Evolutionary conservation across 805 yeast species (phyloP), one percentile per base, ranked within the genome.

Genomic region (Zygoascus ofunaensis): DNA sequence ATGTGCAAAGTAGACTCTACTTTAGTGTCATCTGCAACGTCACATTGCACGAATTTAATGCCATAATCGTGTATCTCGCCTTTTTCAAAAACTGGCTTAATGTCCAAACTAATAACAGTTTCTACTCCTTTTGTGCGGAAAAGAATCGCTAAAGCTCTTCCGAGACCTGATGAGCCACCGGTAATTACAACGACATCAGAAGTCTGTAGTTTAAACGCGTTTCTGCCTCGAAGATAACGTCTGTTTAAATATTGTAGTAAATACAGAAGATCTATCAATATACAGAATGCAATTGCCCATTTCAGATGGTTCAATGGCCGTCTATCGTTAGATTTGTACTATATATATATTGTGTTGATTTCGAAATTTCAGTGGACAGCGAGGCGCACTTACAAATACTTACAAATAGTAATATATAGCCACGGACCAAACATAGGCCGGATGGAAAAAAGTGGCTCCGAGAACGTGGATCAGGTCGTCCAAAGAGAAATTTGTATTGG

Each of bases 91-190:
- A 8, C 79, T 14, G 62, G 45, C 15, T 39, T 41, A 2, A 85
- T 52, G 54, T 90, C 97, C 37, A 85, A 64, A 0, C 81, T 81
- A 1, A 83, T 77, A 0, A 87, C 82, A 28, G 41, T 69, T 24
- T 65, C 59, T 5, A 52, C 52, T 5, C 64, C 62, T 37, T 37
- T 37, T 4, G 32, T 21, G 3, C 8, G 21, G 42, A 89, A 71
- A 17, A 59, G 57, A n/a, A 56, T 53, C 0, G 73, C 83, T 2
- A 90, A 50, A 50, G 76, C 82, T 37, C 64, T 65, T 0, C 97
- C 97, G 7, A 90, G 68, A 0, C 97, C 97, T 0, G 77, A 67
- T 4, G 75, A 59, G 0, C 97, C 97, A 0, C 97, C 97, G 0
- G 97, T 90, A 17, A 90, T 66, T 4, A 87, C 63, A 0, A 79